phyloP scores from a whole-genome alignment of 2,329 filamentous ascomycete species.

The Aspergillus calidoustus region DNA sequence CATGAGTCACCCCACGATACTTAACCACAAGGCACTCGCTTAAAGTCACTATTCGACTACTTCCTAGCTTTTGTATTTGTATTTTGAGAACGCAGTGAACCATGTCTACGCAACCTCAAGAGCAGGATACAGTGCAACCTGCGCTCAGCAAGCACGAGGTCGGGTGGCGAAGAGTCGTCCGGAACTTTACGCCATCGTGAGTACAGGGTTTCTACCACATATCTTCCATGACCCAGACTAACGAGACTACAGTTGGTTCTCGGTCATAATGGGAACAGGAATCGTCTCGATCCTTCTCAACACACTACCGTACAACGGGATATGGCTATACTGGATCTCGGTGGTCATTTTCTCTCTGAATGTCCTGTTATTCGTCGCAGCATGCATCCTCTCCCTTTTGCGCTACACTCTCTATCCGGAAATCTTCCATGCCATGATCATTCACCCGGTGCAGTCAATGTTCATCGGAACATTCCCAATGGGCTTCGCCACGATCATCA shows the following conservation, averaged over 20 bases:
- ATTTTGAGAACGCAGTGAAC: too few species aligned
- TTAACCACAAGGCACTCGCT: too few species aligned
- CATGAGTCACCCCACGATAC: too few species aligned
- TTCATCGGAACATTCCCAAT: slow-evolving; percentile 73
- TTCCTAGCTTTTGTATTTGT: too few species aligned
- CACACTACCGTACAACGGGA: slow-evolving; percentile 43
- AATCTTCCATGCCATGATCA: slow-evolving; percentile 69
- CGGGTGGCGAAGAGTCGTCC: slow-evolving; percentile 44
- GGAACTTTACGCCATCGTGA: slow-evolving; percentile 51
- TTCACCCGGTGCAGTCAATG: slow-evolving; percentile 68
- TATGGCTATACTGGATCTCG: slow-evolving; percentile 46
- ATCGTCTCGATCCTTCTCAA: slow-evolving; percentile 46
- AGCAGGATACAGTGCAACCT: background rate
- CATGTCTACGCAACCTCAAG: background rate
- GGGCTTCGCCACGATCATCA: slow-evolving; percentile 70
- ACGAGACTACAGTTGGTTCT: slow-evolving; percentile 42
- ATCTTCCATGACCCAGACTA: background rate
- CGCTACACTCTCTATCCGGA: slow-evolving; percentile 69
- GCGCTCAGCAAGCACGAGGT: slow-evolving; percentile 39
- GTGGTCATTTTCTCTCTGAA: slow-evolving; percentile 43
- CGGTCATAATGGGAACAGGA: slow-evolving; percentile 48
- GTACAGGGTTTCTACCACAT: background rate
- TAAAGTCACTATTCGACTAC: too few species aligned
- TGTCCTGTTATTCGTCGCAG: slow-evolving; percentile 38
- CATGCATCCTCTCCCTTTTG: slow-evolving; percentile 56